Conservation (phyloP, 495 filamentous ascomycete species). For the Pseudoneurospora amorphoporcata region DNA sequence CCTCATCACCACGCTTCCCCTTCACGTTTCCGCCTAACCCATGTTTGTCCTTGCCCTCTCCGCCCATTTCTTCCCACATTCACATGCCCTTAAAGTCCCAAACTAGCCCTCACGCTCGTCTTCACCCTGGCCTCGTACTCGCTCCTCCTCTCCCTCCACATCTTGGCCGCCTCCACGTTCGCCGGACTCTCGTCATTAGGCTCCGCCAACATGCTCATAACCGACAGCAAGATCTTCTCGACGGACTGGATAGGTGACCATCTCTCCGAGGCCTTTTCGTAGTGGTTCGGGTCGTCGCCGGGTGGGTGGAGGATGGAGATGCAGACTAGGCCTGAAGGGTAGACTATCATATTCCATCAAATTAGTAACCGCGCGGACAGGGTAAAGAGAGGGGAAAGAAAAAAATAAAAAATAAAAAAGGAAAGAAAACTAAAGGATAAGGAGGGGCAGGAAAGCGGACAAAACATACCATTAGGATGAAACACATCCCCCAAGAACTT, state of each 20-base stretch:
- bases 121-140: constrained; percentile 84
- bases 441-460: neutral
- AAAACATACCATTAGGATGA: constrained; percentile 83
- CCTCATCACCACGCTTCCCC: neutral
- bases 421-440: too few species aligned
- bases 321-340: constrained; percentile 83
- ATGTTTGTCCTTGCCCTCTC: too few species aligned
- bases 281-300: constrained; percentile 98
- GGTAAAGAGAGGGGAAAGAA: too few species aligned
- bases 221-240: constrained; percentile 93
- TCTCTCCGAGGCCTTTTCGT: constrained; percentile 90
- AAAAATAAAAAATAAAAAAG: too few species aligned
- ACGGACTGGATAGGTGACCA: constrained; percentile 96
- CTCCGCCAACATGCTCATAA: constrained; percentile 99
- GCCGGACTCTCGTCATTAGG: constrained; percentile 98
- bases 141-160: constrained; percentile 81
- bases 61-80: neutral
- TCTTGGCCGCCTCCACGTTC: constrained; percentile 95
- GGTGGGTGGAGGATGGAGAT: constrained; percentile 97
- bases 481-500: constrained; percentile 84
- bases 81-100: constrained; percentile 34
- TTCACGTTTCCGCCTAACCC: neutral
- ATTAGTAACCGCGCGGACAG: too few species aligned
- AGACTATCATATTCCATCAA: constrained; percentile 47
- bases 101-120: constrained; percentile 54